Base-by-base conservation (phyloP, 2,329 filamentous ascomycete genomes). In the Colletotrichum navitas region DNA sequence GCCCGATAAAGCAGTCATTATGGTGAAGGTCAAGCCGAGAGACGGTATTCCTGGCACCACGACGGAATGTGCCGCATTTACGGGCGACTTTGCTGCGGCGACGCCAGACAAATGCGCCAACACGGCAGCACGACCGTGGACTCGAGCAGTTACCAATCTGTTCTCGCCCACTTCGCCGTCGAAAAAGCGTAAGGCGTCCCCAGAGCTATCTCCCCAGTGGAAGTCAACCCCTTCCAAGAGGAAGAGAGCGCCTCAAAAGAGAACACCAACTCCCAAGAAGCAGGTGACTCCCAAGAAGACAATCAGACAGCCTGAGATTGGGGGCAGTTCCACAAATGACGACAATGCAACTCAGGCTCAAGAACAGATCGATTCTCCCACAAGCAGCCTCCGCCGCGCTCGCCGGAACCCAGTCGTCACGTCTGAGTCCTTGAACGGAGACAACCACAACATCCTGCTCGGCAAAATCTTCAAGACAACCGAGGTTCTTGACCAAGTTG, bases 281-380 rank as follows among this genome's bases (percentile, higher is more conserved):
- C 18, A 5, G 10, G 16, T 5, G 14, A 60, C 36, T 10, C 26
- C 26, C 2, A 45, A 24, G 21, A 26, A 16, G 21, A n/a, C 5
- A 2, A 24, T 5, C 11, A 4, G 1, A 5, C 24, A 5, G 3
- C 21, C 5, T 18, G 29, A 1, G 11, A 3, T 2, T 5, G 10
- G 1, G 1, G 5, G 5, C 32, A 21, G 21, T 21, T 24, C 52
- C 11, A 2, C 0, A 1, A 24, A 55, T 2, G 5, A 12, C 21
- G 24, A 7, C 8, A 36, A 12, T 6, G 0, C 5, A 14, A 2
- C 5, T 1, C 32, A 21, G 21, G 32, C 3, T 8, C 39, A 43
- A 32, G 6, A 32, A 11, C 39, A 60, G 56, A 5, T 16, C 11
- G 21, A 18, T 2, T n/a, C 41, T 7, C 45, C 29, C 3, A 47